Base-by-base conservation (phyloP, 2,329 filamentous ascomycete species). In the Fusarium marasasianum region DNA sequence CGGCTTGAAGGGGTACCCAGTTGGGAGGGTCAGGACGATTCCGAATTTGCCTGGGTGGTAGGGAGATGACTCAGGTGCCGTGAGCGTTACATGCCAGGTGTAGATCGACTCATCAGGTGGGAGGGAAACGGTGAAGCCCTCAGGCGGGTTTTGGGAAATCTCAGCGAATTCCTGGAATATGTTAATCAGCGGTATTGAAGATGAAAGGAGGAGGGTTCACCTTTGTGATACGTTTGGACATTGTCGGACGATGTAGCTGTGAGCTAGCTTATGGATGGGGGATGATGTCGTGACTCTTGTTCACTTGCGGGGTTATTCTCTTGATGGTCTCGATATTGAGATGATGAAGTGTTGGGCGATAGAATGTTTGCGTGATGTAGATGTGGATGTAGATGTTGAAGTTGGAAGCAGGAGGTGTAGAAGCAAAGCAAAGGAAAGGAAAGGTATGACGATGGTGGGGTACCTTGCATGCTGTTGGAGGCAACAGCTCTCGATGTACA, bases 1-100 rank as follows among this genome's bases (percentile, higher is more conserved):
- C 29, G 94, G 91, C 84, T 96, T 96, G 91, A 97, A 98, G 41
- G 95, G 95, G 86, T 97, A 98, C 79, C 94, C 92, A 77, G 86
- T 84, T 20, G 95, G 94, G 17, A 98, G 90, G 45, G 84, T 87
- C 76, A 98, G 87, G 71, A 91, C 84, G 70, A 98, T 84, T 75
- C 90, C 89, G 88, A 94, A 98, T 75, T 85, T 86, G 79, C 95
- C 95, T 77, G 91, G 91, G 86, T 82, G 79, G 84, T 89, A 91
- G 74, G 83, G 78, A 6, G 86, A 85, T 41, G 74, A 67, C 7
- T 83, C 55, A 1, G 88, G 87, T 4, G 87, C 87, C 6, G 77
- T 45, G 65, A 90, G 82, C 22, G 80, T 82, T 72, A 88, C 80
- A 80, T 86, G 83, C 89, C 89, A 90, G 44, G 79, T 84, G 83